These are phyloP conservation scores for Trichophyton verrucosum DNA, from an alignment of 2,329 filamentous ascomycete genomes.

Conservation along the genomic window DNA sequence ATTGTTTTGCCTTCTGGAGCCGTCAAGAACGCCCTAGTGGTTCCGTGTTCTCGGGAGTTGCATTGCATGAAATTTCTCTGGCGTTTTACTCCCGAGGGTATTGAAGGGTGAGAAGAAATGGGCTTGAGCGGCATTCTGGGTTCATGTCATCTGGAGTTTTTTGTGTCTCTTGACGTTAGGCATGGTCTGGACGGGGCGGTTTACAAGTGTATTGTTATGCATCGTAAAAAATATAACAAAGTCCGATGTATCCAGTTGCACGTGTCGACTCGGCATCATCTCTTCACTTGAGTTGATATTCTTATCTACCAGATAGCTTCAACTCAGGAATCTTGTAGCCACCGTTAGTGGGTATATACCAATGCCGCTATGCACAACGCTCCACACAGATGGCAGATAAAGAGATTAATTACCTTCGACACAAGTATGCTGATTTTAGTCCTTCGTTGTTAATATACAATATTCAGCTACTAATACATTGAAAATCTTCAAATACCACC, in stretches of 20 bases:
- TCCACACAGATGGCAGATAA: too few relatives aligned
- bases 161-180: background rate
- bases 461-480: background rate
- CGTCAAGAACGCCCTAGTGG: background rate
- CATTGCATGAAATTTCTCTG: background rate
- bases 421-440: background rate
- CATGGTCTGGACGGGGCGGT: background rate
- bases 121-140: background rate
- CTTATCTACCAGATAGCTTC: too few relatives aligned
- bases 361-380: background rate
- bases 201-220: background rate
- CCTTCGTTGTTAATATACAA: background rate
- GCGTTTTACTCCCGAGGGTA: background rate
- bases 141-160: background rate
- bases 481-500: background rate
- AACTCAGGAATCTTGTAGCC: too few relatives aligned
- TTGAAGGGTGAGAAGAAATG: background rate
- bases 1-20: background rate
- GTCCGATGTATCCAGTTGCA: background rate
- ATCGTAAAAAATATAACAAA: background rate
- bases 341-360: background rate
- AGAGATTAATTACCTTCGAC: background rate
- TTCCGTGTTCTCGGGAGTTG: background rate
- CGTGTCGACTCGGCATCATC: too few relatives aligned
- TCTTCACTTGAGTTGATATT: too few relatives aligned